phyloP scores from a whole-genome alignment of 164 flowering plant species.

The Tinospora cordifolia region DNA sequence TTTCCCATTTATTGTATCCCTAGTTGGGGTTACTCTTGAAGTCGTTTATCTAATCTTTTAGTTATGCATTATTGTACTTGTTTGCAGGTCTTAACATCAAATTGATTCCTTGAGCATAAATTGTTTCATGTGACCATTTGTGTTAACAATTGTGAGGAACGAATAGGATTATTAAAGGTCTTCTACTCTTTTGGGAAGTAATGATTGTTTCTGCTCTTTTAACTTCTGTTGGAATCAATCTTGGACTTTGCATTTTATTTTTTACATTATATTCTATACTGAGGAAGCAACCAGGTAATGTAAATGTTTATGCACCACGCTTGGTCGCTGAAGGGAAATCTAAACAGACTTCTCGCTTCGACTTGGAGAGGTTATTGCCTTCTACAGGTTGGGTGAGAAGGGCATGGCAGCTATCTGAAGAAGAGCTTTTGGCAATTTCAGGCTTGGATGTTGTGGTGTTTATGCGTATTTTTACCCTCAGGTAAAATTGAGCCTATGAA shows the following conservation, averaged over 20 bases:
- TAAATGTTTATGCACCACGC: slow-evolving; percentile 65
- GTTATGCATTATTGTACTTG: not conserved
- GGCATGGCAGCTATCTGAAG: slow-evolving; percentile 77
- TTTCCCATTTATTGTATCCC: too few relatives aligned
- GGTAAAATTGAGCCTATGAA: slow-evolving; percentile 31
- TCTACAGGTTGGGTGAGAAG: slow-evolving; percentile 68
- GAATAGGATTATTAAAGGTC: slow-evolving; percentile 1
- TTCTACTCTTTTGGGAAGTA: slow-evolving; percentile 11
- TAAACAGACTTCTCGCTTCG: slow-evolving; percentile 33
- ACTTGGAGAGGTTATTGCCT: slow-evolving; percentile 55
- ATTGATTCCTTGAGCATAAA: not conserved
- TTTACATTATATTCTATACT: slow-evolving; percentile 64
- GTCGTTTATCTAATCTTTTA: not conserved
- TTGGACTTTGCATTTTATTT: slow-evolving; percentile 56
- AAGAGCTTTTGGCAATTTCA: slow-evolving; percentile 51
- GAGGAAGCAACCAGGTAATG: slow-evolving; percentile 61
- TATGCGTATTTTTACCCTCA: slow-evolving; percentile 71
- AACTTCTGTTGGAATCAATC: slow-evolving; percentile 78
- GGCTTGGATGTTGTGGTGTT: slow-evolving; percentile 90
- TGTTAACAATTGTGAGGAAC: not conserved
- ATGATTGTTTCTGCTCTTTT: slow-evolving; percentile 89
- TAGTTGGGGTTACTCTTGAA: too few relatives aligned
- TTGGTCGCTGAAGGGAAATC: slow-evolving; percentile 54
- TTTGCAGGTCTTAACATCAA: not conserved
- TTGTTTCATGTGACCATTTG: slow-evolving; percentile 1